These are phyloP conservation scores for Trichoderma arundinaceum DNA, from an alignment of 2,329 filamentous ascomycete species.

Conservation along the genomic window DNA sequence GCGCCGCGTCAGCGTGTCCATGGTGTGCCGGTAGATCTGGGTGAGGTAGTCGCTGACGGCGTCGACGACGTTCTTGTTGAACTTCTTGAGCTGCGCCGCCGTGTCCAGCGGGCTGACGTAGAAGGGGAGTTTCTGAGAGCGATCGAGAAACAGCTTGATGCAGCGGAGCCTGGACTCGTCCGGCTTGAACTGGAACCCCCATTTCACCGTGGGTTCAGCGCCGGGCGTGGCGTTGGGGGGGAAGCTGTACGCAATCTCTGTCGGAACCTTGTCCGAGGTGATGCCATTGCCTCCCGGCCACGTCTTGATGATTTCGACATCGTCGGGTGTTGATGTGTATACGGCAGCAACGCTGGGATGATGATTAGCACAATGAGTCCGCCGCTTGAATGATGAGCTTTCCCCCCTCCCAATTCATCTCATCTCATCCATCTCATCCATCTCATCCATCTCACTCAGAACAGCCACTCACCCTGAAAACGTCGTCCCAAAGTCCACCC, in stretches of 20 bases:
- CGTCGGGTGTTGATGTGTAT: constrained; percentile 77
- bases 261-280: constrained; percentile 86
- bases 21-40: constrained; percentile 76
- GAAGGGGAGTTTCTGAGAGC: constrained; percentile 78
- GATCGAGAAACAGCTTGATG: constrained; percentile 84
- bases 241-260: constrained; percentile 71
- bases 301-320: constrained; percentile 82
- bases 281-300: constrained; percentile 86
- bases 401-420: background rate
- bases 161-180: constrained; percentile 77
- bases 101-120: constrained; percentile 81
- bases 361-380: background rate
- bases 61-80: constrained; percentile 77
- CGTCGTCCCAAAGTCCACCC: constrained; percentile 84
- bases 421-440: background rate
- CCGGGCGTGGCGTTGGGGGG: constrained; percentile 41
- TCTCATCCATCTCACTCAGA: background rate
- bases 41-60: constrained; percentile 81
- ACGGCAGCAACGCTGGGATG: constrained; percentile 65
- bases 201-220: constrained; percentile 64
- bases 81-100: constrained; percentile 74
- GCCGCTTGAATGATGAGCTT: background rate
- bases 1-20: constrained; percentile 74
- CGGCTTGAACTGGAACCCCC: constrained; percentile 83
- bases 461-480: constrained; percentile 67